Evolutionary conservation across 1,139 yeast genomes (phyloP).

Genomic region (Blastobotrys apis): DNA sequence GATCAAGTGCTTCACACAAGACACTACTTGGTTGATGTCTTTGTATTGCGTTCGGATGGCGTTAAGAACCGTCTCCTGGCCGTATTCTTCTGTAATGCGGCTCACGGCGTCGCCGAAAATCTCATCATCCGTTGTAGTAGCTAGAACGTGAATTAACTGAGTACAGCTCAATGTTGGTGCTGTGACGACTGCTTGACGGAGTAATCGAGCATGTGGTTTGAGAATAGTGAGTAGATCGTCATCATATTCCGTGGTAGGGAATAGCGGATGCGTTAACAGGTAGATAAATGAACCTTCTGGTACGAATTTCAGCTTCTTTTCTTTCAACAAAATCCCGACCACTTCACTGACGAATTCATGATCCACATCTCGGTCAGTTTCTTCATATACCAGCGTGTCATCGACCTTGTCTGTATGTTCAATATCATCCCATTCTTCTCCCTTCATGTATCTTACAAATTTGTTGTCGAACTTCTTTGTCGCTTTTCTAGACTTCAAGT

Average conservation of each 20-base stretch:
- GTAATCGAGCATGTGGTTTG: slow-evolving; percentile 51
- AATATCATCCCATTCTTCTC: slow-evolving; percentile 27
- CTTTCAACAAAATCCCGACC: slow-evolving; percentile 43
- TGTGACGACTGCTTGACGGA: slow-evolving; percentile 77
- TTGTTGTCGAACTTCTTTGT: slow-evolving; percentile 25
- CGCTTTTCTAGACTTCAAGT: slow-evolving; percentile 25
- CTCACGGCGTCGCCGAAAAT: slow-evolving; percentile 65
- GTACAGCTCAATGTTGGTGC: slow-evolving; percentile 63
- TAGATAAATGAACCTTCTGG: slow-evolving; percentile 66
- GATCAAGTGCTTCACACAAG: slow-evolving; percentile 42
- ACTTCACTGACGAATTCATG: slow-evolving; percentile 50
- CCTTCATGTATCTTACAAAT: slow-evolving; percentile 29
- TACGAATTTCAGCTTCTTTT: slow-evolving; percentile 28
- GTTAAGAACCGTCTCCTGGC: slow-evolving; percentile 29
- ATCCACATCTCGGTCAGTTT: slow-evolving; percentile 65
- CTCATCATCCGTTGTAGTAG: slow-evolving; percentile 47
- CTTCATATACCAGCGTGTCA: slow-evolving; percentile 47
- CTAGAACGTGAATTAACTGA: slow-evolving; percentile 60
- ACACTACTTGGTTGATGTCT: slow-evolving; percentile 30
- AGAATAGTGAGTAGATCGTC: slow-evolving; percentile 50
- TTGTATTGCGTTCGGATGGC: slow-evolving; percentile 23
- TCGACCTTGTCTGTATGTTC: slow-evolving; percentile 17
- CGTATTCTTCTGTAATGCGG: slow-evolving; percentile 59
- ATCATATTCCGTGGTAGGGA: slow-evolving; percentile 56
- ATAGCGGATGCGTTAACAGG: slow-evolving; percentile 79